Conservation (phyloP, 441 rosid genomes). For the Erodium moschatum region DNA sequence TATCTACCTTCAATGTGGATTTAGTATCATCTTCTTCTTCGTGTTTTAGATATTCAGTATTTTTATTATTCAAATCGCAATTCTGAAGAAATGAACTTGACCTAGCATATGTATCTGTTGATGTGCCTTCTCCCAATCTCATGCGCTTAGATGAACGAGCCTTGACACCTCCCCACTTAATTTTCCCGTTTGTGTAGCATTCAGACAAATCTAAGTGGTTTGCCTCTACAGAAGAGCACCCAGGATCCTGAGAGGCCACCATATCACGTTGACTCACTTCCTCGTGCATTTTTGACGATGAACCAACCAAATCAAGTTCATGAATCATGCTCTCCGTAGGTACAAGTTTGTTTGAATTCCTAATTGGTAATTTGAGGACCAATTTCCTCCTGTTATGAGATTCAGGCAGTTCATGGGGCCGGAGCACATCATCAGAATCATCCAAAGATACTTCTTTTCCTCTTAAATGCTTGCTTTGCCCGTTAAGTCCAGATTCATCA, state of each 20-base stretch:
- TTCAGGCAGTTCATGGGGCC: slow-evolving; percentile 35
- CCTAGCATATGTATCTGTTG: slow-evolving; percentile 29
- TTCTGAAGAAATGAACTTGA: slow-evolving; percentile 23
- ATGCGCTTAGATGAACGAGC: slow-evolving; percentile 69
- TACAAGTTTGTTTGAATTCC: slow-evolving; percentile 43
- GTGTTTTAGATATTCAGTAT: slow-evolving; percentile 26
- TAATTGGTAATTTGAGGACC: slow-evolving; percentile 65
- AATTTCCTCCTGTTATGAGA: slow-evolving; percentile 48
- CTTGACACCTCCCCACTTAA: slow-evolving; percentile 86
- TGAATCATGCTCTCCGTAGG: slow-evolving; percentile 26
- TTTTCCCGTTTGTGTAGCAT: slow-evolving; percentile 43
- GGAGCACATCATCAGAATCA: slow-evolving; percentile 40
- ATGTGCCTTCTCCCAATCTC: slow-evolving; percentile 43
- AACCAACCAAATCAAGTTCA: slow-evolving; percentile 31
- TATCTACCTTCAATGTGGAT: slow-evolving; percentile 24
- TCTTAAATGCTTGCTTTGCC: slow-evolving; percentile 42
- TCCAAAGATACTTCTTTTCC: slow-evolving; percentile 58
- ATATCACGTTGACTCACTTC: slow-evolving; percentile 29
- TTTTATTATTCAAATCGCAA: slow-evolving; percentile 27
- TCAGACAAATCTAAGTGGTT: slow-evolving; percentile 30
- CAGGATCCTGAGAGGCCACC: slow-evolving; percentile 22
- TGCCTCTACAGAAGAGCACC: slow-evolving; percentile 29
- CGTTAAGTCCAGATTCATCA: slow-evolving; percentile 51
- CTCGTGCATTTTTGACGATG: slow-evolving; percentile 35
- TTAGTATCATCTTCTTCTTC: slow-evolving; percentile 26